phyloP scores from a whole-genome alignment of 257 asterid species.

The Scutellaria galericulata region DNA sequence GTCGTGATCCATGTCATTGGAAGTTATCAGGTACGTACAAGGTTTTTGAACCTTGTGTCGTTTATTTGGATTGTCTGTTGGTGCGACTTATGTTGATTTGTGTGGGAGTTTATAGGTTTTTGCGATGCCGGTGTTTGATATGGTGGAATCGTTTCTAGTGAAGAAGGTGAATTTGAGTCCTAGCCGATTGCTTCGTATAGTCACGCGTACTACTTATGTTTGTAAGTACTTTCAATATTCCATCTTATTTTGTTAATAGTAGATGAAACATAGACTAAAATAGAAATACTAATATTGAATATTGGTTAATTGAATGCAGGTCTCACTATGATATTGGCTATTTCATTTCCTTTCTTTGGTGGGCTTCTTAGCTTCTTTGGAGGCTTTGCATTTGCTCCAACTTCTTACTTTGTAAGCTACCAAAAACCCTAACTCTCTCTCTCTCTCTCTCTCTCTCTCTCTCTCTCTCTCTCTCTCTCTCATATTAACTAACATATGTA shows the following conservation, averaged over 20 bases:
- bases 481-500: not conserved
- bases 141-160: constrained; percentile 51
- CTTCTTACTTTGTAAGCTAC: constrained; percentile 49
- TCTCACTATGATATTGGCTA: constrained; percentile 46
- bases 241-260: too few relatives aligned
- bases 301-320: constrained; percentile 26
- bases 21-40: constrained; percentile 53
- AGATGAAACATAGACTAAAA: too few relatives aligned
- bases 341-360: constrained; percentile 60
- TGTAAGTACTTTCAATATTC: constrained; percentile 31
- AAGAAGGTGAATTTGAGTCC: constrained; percentile 40
- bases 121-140: constrained; percentile 64
- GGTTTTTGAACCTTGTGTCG: too few relatives aligned
- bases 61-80: not conserved
- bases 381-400: constrained; percentile 65
- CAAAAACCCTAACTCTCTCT: too few relatives aligned
- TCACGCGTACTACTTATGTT: constrained; percentile 48
- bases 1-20: constrained; percentile 63
- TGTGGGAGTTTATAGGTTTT: constrained; percentile 38
- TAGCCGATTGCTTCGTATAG: constrained; percentile 33
- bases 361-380: constrained; percentile 57
- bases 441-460: too few relatives aligned
- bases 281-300: too few relatives aligned
- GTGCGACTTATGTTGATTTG: not conserved
- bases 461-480: too few relatives aligned